Conservation (phyloP, 768 basidiomycete genomes). For the Auricularia auricula-judae region DNA sequence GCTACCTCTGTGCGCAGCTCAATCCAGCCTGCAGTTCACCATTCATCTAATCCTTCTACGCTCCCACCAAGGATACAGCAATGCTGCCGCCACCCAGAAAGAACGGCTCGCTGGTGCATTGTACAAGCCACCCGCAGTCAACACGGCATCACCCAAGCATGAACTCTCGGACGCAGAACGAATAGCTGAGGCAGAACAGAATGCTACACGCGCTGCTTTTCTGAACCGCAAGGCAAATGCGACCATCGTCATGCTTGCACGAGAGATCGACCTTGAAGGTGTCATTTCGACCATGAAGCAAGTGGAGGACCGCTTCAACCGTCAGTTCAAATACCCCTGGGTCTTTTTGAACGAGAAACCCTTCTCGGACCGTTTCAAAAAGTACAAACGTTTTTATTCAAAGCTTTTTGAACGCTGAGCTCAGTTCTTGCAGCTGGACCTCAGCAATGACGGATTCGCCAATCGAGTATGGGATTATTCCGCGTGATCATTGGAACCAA, state of each 20-base stretch:
- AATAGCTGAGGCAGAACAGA: background rate
- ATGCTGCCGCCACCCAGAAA: background rate
- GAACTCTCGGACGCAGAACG: background rate
- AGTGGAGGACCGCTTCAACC: slow-evolving; percentile 55
- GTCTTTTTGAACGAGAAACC: slow-evolving; percentile 78
- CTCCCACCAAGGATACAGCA: background rate
- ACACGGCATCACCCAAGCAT: background rate
- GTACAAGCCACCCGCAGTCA: background rate
- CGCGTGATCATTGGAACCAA: slow-evolving; percentile 38
- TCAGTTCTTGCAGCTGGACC: slow-evolving; percentile 18
- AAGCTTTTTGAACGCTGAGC: background rate
- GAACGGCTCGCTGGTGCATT: background rate
- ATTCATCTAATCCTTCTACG: background rate
- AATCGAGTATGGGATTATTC: slow-evolving; percentile 32
- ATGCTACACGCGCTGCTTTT: background rate
- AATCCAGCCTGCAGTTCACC: background rate
- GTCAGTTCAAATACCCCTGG: slow-evolving; percentile 61
- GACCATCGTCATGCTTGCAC: slow-evolving; percentile 62
- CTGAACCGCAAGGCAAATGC: slow-evolving; percentile 67
- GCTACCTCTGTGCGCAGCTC: background rate
- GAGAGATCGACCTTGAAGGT: slow-evolving; percentile 49
- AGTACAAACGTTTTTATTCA: slow-evolving; percentile 23
- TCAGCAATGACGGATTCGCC: slow-evolving; percentile 35
- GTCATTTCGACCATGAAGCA: slow-evolving; percentile 58
- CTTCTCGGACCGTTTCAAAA: slow-evolving; percentile 63